phyloP scores from a whole-genome alignment of 441 rosid genomes.

The Jatropha podagrica region DNA sequence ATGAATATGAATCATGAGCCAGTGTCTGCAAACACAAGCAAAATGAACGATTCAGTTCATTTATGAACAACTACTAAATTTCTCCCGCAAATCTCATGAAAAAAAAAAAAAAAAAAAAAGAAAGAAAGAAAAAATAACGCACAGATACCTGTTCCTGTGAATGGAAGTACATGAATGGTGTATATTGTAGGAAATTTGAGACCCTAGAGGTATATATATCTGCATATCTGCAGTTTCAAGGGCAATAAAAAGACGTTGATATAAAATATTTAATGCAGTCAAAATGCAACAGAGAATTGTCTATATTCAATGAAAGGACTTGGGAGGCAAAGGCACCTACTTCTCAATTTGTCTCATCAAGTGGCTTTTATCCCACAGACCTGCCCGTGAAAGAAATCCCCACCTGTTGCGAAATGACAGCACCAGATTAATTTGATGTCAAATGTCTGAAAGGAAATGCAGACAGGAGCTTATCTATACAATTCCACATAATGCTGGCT shows the following conservation, averaged over 20 bases:
- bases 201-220: conserved; percentile 94
- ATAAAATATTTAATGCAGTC: neutral
- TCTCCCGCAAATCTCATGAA: too few relatives aligned
- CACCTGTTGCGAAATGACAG: conserved; percentile 51
- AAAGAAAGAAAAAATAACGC: neutral
- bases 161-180: conserved; percentile 90
- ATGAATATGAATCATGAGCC: conserved; percentile 65
- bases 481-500: neutral
- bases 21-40: conserved; percentile 59
- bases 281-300: neutral
- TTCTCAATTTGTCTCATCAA: conserved; percentile 97
- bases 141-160: conserved; percentile 83
- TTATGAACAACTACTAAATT: neutral
- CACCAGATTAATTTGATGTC: neutral
- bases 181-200: conserved; percentile 80
- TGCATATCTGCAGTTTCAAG: conserved; percentile 64
- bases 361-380: conserved; percentile 97
- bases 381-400: conserved; percentile 96
- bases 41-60: conserved; percentile 5
- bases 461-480: neutral
- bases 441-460: neutral
- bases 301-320: neutral
- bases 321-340: conserved; percentile 37
- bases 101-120: neutral
- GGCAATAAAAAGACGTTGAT: neutral